These are phyloP conservation scores for Trametes sanguinea DNA, from an alignment of 768 basidiomycete genomes.

Conservation along the genomic window DNA sequence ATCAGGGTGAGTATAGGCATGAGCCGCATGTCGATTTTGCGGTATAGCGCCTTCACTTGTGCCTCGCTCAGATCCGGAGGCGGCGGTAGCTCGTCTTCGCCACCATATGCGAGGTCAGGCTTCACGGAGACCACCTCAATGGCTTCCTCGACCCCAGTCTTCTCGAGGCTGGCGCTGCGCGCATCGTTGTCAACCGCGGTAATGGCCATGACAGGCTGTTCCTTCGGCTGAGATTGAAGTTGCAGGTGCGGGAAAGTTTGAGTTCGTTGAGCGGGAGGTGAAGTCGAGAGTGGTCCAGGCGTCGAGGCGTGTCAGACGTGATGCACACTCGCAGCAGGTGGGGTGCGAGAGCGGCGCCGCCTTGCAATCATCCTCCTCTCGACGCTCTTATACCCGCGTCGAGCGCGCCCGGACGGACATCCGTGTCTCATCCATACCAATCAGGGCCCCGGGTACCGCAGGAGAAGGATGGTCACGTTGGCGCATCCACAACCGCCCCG, in stretches of 20 bases:
- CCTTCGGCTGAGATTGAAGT: too few relatives aligned
- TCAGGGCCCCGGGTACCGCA: background rate
- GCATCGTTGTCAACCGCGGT: background rate
- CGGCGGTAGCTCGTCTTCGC: constrained; percentile 46
- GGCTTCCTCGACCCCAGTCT: background rate
- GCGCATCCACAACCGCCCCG: background rate
- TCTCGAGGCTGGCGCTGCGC: constrained; percentile 5
- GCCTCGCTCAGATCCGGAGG: constrained; percentile 50
- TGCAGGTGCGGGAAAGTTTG: background rate
- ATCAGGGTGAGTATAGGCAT: constrained; percentile 35
- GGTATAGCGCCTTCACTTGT: constrained; percentile 43
- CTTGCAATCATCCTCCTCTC: background rate
- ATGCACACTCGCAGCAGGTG: background rate
- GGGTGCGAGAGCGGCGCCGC: constrained; percentile 4
- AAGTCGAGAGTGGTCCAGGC: background rate
- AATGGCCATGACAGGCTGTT: background rate
- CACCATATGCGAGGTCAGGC: constrained; percentile 41
- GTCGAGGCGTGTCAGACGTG: background rate
- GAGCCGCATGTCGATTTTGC: constrained; percentile 35
- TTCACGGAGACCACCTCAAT: background rate
- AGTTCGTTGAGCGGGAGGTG: background rate
- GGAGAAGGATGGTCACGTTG: background rate
- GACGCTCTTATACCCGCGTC: background rate
- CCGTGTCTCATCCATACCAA: background rate
- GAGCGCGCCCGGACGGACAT: background rate